Conservation (phyloP, 148 eudicot species). For the Suaeda aralocaspica region DNA sequence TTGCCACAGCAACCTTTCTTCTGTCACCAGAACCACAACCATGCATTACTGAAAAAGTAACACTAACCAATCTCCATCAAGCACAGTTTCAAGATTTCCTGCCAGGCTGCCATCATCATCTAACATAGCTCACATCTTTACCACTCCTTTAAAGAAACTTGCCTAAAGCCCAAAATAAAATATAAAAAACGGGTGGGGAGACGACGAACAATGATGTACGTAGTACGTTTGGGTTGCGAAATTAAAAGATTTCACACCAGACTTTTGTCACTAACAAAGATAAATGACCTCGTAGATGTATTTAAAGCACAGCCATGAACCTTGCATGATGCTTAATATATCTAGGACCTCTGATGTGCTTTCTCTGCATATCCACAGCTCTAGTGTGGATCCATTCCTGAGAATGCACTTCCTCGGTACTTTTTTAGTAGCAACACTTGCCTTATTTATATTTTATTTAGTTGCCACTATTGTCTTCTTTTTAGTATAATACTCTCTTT, state of each 20-base stretch:
- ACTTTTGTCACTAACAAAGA: background rate
- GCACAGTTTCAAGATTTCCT: background rate
- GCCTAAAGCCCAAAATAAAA: background rate
- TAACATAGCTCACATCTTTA: too few relatives aligned
- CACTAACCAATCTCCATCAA: background rate
- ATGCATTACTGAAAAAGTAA: too few relatives aligned
- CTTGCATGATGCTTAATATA: background rate
- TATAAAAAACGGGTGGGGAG: background rate
- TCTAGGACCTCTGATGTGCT: background rate
- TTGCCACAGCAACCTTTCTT: background rate
- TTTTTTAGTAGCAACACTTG: too few relatives aligned
- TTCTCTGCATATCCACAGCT: background rate
- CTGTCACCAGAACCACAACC: background rate
- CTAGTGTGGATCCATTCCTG: background rate
- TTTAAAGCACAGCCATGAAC: background rate
- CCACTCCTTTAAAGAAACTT: background rate
- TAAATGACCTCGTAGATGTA: background rate
- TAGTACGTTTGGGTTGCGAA: background rate
- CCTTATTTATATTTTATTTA: too few relatives aligned
- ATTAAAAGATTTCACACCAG: background rate
- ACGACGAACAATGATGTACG: background rate
- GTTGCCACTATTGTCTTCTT: too few relatives aligned
- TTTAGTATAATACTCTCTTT: too few relatives aligned
- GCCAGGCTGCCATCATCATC: background rate
- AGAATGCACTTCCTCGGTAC: too few relatives aligned